phyloP scores from a whole-genome alignment of 345 rosid genomes.

The Eutrema yunnanense region DNA sequence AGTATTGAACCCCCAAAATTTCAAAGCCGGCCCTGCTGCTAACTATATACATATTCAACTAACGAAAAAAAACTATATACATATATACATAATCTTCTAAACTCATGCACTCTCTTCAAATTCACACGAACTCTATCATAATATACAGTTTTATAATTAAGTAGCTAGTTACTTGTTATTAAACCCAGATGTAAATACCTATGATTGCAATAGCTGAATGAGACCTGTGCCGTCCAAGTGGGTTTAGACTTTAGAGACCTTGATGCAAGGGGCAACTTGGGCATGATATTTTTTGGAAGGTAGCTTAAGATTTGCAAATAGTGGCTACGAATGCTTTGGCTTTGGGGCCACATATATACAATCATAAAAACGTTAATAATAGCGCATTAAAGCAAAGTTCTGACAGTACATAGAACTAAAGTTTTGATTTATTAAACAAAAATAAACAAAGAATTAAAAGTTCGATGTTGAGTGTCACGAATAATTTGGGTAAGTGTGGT shows the following conservation, averaged over 20 bases:
- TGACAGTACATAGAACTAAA: constrained; percentile 31
- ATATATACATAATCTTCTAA: background rate
- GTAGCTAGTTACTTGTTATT: background rate
- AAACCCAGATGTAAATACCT: background rate
- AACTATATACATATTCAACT: background rate
- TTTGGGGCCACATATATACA: constrained; percentile 18
- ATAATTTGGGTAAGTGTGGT: constrained; percentile 15
- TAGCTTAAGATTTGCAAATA: constrained; percentile 26
- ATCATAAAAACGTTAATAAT: constrained; percentile 22
- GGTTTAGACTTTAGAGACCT: constrained; percentile 9
- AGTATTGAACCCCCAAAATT: too few relatives aligned
- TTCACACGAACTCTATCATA: background rate
- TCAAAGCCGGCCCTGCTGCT: too few relatives aligned
- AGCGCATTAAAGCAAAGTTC: constrained; percentile 17
- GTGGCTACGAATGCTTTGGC: constrained; percentile 21
- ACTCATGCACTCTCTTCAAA: background rate
- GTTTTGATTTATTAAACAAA: constrained; percentile 16
- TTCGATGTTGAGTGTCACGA: constrained; percentile 28
- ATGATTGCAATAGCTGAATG: constrained; percentile 21
- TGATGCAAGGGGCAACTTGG: constrained; percentile 20
- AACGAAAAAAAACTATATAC: too few relatives aligned
- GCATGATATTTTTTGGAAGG: constrained; percentile 13
- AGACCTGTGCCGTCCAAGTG: constrained; percentile 30
- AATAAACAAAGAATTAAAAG: constrained; percentile 13
- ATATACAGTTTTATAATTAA: background rate